Conservation (phyloP, 441 rosid species). For the Monsonia emarginata region DNA sequence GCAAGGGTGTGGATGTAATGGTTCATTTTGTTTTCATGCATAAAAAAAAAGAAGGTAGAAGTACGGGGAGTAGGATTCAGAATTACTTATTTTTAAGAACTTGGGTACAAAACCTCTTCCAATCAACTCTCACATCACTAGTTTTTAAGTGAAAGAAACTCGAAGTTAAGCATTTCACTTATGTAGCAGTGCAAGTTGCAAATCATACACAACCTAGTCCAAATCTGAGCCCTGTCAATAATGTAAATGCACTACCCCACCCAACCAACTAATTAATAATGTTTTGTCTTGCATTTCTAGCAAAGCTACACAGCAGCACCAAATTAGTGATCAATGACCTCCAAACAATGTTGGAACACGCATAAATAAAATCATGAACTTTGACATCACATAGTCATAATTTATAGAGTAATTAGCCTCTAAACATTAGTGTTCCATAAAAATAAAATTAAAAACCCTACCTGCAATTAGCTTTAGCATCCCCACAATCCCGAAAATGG, state of each 20-base stretch:
- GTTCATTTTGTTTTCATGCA: not conserved
- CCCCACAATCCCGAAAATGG: conserved; percentile 75
- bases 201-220: not conserved
- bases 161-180: not conserved
- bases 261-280: not conserved
- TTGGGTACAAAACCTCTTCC: not conserved
- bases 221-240: not conserved
- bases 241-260: not conserved
- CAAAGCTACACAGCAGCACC: not conserved
- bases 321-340: not conserved
- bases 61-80: too few species aligned
- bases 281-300: not conserved
- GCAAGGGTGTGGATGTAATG: not conserved
- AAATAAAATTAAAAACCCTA: too few species aligned
- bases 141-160: not conserved
- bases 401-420: too few species aligned
- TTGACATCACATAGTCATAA: not conserved
- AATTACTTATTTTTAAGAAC: too few species aligned
- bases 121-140: not conserved
- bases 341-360: not conserved
- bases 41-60: too few species aligned
- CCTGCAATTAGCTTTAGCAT: conserved; percentile 93
- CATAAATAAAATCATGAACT: not conserved
- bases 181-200: not conserved
- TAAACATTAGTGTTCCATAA: not conserved